Conservation (phyloP, 2,329 filamentous ascomycete species). For the Cladophialophora psammophila region DNA sequence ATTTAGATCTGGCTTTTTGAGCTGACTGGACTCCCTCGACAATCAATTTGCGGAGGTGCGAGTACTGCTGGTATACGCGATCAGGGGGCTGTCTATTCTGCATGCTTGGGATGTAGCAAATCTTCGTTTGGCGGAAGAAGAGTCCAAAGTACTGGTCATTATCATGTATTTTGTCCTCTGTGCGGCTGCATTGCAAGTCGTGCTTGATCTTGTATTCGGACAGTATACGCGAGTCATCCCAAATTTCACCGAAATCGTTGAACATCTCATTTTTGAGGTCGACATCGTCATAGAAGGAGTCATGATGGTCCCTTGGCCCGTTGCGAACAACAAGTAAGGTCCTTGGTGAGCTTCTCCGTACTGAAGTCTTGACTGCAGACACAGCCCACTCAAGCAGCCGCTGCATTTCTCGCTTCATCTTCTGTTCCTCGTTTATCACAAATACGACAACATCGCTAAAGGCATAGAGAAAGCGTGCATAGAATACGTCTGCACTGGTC, state of each 20-base stretch:
- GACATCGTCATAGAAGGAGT: slow-evolving; percentile 12
- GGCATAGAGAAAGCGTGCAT: slow-evolving; percentile 12
- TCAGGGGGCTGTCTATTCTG: slow-evolving; percentile 8
- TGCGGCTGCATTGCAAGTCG: slow-evolving; percentile 5
- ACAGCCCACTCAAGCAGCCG: slow-evolving; percentile 17
- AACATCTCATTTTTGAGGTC: slow-evolving; percentile 17
- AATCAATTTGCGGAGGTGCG: slow-evolving; percentile 6
- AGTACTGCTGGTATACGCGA: slow-evolving; percentile 8
- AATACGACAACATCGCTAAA: slow-evolving; percentile 16
- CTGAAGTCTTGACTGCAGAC: slow-evolving; percentile 7
- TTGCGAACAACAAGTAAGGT: slow-evolving; percentile 15
- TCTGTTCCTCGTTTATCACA: slow-evolving; percentile 12
- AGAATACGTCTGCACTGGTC: slow-evolving; percentile 14
- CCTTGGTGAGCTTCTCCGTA: slow-evolving; percentile 9
- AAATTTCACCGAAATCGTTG: slow-evolving; percentile 10
- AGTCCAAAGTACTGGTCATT: slow-evolving; percentile 15
- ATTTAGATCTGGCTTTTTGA: slow-evolving; percentile 16
- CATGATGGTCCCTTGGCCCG: slow-evolving; percentile 1
- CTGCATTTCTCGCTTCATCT: slow-evolving; percentile 16
- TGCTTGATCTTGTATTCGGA: slow-evolving; percentile 4
- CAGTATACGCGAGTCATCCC: slow-evolving; percentile 7
- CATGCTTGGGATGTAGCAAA: slow-evolving; percentile 13
- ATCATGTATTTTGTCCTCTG: slow-evolving; percentile 9
- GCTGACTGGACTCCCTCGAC: slow-evolving; percentile 4
- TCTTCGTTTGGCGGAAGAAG: slow-evolving; percentile 16